Evolutionary conservation across 768 basidiomycete species (phyloP), one percentile per base, ranked within the genome.

Genomic region (Podaxis sp.): DNA sequence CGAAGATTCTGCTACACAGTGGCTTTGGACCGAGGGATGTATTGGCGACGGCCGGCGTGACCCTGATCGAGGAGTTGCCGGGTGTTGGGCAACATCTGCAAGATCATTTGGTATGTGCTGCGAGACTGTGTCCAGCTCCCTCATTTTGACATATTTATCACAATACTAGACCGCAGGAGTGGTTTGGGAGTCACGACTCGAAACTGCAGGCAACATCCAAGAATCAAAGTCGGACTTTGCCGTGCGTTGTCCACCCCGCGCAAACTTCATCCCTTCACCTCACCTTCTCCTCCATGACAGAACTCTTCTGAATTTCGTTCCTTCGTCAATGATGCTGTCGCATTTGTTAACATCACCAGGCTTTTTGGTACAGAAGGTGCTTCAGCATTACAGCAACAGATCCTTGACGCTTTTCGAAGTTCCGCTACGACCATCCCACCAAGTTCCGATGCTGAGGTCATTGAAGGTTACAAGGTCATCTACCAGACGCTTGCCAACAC

Each of bases 291-390:
- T 52, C 26, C 28, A n/a, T 46, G 12, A 54, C 48, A 77, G 71
- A 71, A 69, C 60, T 66, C 74, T 6, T 57, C 74, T 1, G 72
- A 73, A 60, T 83, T 84, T 72, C 67, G 80, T 15, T 87, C 86
- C 2, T 84, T 82, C 70, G 77, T 88, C 70, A 89, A 88, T 76
- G 81, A 84, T 37, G 87, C 87, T 3, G 84, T 84, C 41, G 83
- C 83, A 6, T 89, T 87, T 69, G 77, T 81, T 66, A 87, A 87
- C 72, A 74, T 79, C 64, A 79, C 81, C 40, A 72, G 72, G 37
- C 77, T 85, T 36, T 75, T 85, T 63, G 78, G 74, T 48, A 65
- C 66, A 8, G 61, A 60, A 49, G 62, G 58, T 24, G 65, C 56
- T 2, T 7, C 65, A 26, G 63, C 44, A 8, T 64, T 73, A 50